Conservation (phyloP, 1,139 yeast species). For the Geotrichum bryndzae region DNA sequence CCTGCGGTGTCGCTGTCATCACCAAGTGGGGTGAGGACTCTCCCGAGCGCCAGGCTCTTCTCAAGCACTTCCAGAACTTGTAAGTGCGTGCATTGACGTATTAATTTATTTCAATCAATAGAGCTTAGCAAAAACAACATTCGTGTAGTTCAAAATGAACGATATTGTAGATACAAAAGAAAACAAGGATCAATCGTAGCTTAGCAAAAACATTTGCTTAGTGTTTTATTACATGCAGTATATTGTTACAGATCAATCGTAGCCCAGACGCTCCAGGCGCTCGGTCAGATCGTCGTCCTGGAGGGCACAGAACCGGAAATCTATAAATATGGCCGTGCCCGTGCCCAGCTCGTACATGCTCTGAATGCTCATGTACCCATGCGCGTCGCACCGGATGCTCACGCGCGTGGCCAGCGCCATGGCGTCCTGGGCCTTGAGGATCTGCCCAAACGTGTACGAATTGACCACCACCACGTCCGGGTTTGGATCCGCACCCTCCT, state of each 20-base stretch:
- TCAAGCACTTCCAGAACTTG: constrained; percentile 94
- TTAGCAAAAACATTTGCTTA: background rate
- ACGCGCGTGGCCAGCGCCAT: constrained; percentile 31
- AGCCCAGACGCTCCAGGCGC: background rate
- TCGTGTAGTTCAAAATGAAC: background rate
- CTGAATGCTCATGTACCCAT: constrained; percentile 33
- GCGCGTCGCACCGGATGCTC: constrained; percentile 31
- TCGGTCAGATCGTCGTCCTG: constrained; percentile 19
- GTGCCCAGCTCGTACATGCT: constrained; percentile 30
- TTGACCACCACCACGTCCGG: constrained; percentile 21
- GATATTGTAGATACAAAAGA: background rate
- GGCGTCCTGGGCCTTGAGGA: constrained; percentile 30
- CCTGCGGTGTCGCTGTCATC: constrained; percentile 99
- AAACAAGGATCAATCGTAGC: background rate
- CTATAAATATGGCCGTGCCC: constrained; percentile 30
- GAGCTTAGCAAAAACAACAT: background rate
- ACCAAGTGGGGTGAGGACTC: constrained; percentile 99
- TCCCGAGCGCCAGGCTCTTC: constrained; percentile 93
- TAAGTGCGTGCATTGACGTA: constrained; percentile 32
- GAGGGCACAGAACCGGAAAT: constrained; percentile 30
- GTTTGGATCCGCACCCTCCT: constrained; percentile 8
- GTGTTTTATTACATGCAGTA: no score
- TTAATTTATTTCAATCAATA: constrained; percentile 5
- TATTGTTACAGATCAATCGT: background rate
- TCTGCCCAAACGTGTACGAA: constrained; percentile 27